These are phyloP conservation scores for Yamadazyma taylorii DNA, from an alignment of 1,139 yeast genomes.

Conservation along the genomic window DNA sequence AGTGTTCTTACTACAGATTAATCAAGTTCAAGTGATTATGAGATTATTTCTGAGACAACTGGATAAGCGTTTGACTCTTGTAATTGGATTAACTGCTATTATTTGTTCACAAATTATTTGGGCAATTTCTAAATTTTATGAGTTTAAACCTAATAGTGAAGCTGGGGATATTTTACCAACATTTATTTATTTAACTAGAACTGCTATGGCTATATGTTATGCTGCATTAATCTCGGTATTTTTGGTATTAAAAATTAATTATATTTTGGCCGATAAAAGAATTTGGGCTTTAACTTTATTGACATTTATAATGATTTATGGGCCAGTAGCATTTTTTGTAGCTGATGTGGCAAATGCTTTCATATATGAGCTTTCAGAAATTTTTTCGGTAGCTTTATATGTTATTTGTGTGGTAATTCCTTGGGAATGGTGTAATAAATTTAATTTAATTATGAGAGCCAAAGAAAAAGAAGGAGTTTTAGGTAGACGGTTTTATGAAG, in stretches of 20 bases:
- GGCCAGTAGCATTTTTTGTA: constrained; percentile 73
- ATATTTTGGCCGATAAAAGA: constrained; percentile 50
- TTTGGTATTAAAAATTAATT: constrained; percentile 53
- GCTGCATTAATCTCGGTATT: constrained; percentile 66
- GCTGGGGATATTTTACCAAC: constrained; percentile 71
- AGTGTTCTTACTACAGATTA: constrained; percentile 60
- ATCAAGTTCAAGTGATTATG: constrained; percentile 77
- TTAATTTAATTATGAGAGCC: constrained; percentile 58
- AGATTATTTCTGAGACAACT: constrained; percentile 67
- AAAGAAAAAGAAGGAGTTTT: constrained; percentile 76
- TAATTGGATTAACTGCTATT: constrained; percentile 59
- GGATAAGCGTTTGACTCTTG: constrained; percentile 67
- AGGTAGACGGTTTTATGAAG: constrained; percentile 78
- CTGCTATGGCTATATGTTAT: constrained; percentile 71
- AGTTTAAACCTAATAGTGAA: constrained; percentile 33
- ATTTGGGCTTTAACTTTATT: constrained; percentile 58
- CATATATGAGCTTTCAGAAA: constrained; percentile 70
- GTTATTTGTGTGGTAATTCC: constrained; percentile 75
- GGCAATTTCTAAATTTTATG: constrained; percentile 62
- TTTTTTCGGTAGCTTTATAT: constrained; percentile 69
- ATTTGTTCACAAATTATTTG: constrained; percentile 64
- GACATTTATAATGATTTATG: constrained; percentile 57
- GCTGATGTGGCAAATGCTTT: constrained; percentile 76
- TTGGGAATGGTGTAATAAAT: constrained; percentile 87
- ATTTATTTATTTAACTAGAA: constrained; percentile 73